Base-by-base conservation (phyloP, 306 rosid species). In the Notholithocarpus densiflorus region DNA sequence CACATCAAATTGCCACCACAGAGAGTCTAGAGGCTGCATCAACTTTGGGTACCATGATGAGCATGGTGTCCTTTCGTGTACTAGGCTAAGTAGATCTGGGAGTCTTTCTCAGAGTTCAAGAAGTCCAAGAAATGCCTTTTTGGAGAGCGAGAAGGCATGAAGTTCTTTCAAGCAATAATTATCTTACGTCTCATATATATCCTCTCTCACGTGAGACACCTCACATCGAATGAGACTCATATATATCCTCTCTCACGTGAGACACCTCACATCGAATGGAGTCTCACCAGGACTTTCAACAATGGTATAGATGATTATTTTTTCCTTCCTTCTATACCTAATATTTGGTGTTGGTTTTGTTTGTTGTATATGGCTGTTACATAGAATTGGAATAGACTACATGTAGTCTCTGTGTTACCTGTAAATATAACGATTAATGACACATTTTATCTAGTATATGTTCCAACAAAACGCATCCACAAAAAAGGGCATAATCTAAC, bases 101-200 rank as follows among this genome's bases (percentile, higher is more conserved):
- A 81, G 74, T 66, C 53, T 60, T 72, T 84, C 88, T 57, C 79
- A 82, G 52, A 86, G 85, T 83, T 86, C 90, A 13, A 78, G 79
- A 76, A 78, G 86, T 85, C 87, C 90, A 10, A 78, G 80, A 76
- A 78, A 20, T 31, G 61, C 54, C 19, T 26, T 73, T 45, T 87
- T 88, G 89, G 90, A 90, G 32, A 71, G 61, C 3, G 9, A 56
- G 29, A 21, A 53, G 13, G 2, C 26, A 4, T 13, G 19, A 26
- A 60, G 17, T 12, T 32, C 45, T 40, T 40, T n/a, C 3, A 48
- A 10, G n/a, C 43, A 40, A 8, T 40, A 40, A 40, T 40, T 40
- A 40, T 2, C 45, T 40, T 40, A 40, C 45, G 2, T 40, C 45
- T 8, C 45, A 40, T 40, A 8, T 2, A 27, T 27, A 8, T 40